Percentiles rank a stretch among this genome's conserved stretches.
These are phyloP conservation scores for Phytophthora boehmeriae DNA, from an alignment of 352 stramenopile species.

Conservation along the genomic window DNA sequence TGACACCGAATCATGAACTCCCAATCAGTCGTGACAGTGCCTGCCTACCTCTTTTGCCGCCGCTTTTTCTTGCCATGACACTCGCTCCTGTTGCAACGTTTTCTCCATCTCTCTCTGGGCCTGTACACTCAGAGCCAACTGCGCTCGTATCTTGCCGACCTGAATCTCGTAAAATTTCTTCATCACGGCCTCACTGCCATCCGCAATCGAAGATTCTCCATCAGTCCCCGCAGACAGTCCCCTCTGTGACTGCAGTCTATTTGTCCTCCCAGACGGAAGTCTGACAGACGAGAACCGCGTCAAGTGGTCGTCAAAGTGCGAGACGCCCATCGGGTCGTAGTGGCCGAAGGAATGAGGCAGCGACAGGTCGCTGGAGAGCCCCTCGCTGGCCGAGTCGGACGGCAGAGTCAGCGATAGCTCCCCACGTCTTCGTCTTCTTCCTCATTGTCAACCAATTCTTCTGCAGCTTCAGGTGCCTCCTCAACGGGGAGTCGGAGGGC, in stretches of 20 bases:
- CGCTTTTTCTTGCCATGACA: slow-evolving; percentile 28
- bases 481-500: slow-evolving; percentile 6
- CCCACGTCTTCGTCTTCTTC: slow-evolving; percentile 25
- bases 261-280: slow-evolving; percentile 10
- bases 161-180: slow-evolving; percentile 86
- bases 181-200: slow-evolving; percentile 49
- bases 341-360: slow-evolving; percentile 72
- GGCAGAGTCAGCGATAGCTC: slow-evolving; percentile 43
- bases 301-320: slow-evolving; percentile 72
- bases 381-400: slow-evolving; percentile 69
- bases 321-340: slow-evolving; percentile 52
- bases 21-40: too few relatives aligned
- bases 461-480: slow-evolving; percentile 8
- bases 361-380: slow-evolving; percentile 73
- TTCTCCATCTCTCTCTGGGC: slow-evolving; percentile 56
- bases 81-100: slow-evolving; percentile 50
- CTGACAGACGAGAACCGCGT: slow-evolving; percentile 3
- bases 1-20: neutral
- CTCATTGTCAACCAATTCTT: slow-evolving; percentile 31
- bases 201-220: neutral
- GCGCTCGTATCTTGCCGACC: slow-evolving; percentile 73
- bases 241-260: slow-evolving; percentile 14
- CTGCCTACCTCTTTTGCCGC: slow-evolving; percentile 35
- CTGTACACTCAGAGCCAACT: slow-evolving; percentile 55
- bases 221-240: neutral